Base-by-base conservation (phyloP, 805 yeast genomes). In the Kregervanrija pseudodelftensis region DNA sequence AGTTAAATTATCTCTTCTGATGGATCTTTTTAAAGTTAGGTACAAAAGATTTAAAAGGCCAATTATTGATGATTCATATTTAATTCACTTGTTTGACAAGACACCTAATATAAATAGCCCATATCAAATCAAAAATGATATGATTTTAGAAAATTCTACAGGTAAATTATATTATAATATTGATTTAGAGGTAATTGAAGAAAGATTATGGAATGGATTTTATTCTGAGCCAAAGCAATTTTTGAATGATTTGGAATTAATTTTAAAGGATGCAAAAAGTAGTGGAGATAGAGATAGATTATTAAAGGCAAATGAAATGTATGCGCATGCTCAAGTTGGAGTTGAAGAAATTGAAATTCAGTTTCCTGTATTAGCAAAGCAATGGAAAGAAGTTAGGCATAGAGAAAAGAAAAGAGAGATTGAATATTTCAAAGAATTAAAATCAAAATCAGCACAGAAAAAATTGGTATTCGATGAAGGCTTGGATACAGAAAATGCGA, bases 151-250 rank as follows among this genome's bases (percentile, higher is more conserved):
- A 56, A 70, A 77, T 10, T 64, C 80, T 0, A 83, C 95, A 0
- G 95, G 93, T 3, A 77, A 76, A 45, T 73, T 70, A 51, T 91
- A 72, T 58, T 75, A 72, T 66, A 93, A 93, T 55, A 93, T 93
- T 85, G 99, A 93, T 57, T 68, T 93, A 44, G 99, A 93, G 58
- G 82, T 89, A 13, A 78, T 93, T 32, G 99, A 93, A 58, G 98
- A 93, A 60, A 73, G 99, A 47, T 65, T 93, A 44, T 93, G 99
- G 99, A 93, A 93, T 63, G 99, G 99, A 0, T 93, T 66, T 62
- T 93, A 93, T 58, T 82, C 87, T 34, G 96, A 89, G 56, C 97
- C 98, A 11, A 82, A 79, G 51, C 97, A 93, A 60, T 91, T 85
- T 58, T 66, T 90, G 54, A 78, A 76, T 52, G 99, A 93, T 59